Conservation (phyloP, 108 stramenopile genomes). For the Cyclotella sp. region DNA sequence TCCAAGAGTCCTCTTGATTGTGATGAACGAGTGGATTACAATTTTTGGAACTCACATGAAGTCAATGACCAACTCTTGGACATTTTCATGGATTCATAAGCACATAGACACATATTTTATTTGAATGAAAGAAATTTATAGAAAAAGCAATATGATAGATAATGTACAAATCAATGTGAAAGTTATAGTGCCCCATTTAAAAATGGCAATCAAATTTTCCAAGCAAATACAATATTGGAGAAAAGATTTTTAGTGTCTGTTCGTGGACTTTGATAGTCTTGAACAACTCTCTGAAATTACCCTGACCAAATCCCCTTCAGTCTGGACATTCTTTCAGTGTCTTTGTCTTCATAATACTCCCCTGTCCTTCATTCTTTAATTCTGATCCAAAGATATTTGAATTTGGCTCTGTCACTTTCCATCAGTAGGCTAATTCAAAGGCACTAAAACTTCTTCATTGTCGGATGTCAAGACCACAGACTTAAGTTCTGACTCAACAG, state of each 20-base stretch:
- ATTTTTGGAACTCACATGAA: conserved; percentile 78
- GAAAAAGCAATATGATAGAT: too few relatives aligned
- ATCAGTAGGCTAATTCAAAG: conserved; percentile 85
- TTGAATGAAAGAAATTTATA: too few relatives aligned
- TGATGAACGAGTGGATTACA: conserved; percentile 28
- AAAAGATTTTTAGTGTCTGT: conserved; percentile 65
- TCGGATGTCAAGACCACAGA: conserved; percentile 78
- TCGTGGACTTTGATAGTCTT: conserved; percentile 88
- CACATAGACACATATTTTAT: too few relatives aligned
- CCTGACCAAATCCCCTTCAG: conserved; percentile 92
- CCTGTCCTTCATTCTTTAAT: conserved; percentile 86
- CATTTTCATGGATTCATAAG: conserved; percentile 71
- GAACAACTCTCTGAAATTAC: conserved; percentile 91
- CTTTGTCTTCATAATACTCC: conserved; percentile 22
- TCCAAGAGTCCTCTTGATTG: conserved; percentile 13
- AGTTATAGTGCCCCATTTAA: too few relatives aligned
- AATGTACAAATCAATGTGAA: too few relatives aligned
- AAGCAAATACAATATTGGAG: too few relatives aligned
- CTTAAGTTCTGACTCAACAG: conserved; percentile 85
- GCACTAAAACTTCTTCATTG: conserved; percentile 73
- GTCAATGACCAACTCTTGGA: conserved; percentile 87
- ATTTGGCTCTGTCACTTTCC: conserved; percentile 77
- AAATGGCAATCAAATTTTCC: too few relatives aligned
- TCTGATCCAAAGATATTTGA: conserved; percentile 87
- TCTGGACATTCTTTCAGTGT: conserved; percentile 60